Conservation (phyloP, 306 rosid genomes). For the Chamaecrista fasciculata region DNA sequence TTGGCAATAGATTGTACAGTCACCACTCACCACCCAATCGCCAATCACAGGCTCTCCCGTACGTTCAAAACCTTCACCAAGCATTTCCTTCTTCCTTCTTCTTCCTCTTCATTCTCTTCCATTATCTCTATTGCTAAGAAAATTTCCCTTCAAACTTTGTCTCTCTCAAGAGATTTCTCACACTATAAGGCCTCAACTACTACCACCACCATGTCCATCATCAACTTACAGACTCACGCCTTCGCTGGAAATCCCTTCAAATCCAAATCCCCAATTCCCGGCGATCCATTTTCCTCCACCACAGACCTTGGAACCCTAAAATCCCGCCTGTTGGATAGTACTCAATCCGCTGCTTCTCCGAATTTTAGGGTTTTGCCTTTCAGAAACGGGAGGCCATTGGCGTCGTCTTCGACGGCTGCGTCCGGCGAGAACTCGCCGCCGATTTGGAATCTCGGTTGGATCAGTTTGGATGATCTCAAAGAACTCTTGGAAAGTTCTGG, state of each 20-base stretch:
- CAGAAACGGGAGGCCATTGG: conserved; percentile 60
- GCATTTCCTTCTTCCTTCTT: conserved; percentile 28
- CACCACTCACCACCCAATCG: not conserved
- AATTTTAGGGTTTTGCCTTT: conserved; percentile 71
- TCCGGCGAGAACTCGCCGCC: conserved; percentile 40
- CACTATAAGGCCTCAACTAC: not conserved
- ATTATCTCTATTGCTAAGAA: conserved; percentile 24
- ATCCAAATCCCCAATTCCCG: conserved; percentile 52
- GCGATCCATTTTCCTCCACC: conserved; percentile 51
- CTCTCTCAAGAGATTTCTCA: conserved; percentile 16
- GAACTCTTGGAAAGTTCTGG: conserved; percentile 44
- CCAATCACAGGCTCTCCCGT: not conserved
- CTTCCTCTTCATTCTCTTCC: conserved; percentile 20
- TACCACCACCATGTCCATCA: conserved; percentile 54
- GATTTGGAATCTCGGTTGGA: conserved; percentile 78
- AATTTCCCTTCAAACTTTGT: not conserved
- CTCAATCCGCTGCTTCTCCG: conserved; percentile 43
- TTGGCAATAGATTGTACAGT: no score
- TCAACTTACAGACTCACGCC: conserved; percentile 53
- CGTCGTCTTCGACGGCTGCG: conserved; percentile 44
- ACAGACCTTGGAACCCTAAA: conserved; percentile 57
- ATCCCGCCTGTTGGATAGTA: conserved; percentile 34
- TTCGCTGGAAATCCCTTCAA: conserved; percentile 68
- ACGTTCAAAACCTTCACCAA: conserved; percentile 15
- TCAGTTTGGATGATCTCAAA: conserved; percentile 48